A percentile compares a stretch with the other conserved stretches of the same genome.
Evolutionary conservation across 2,329 filamentous ascomycete species (phyloP).

Genomic region (Pyrenophora teres): DNA sequence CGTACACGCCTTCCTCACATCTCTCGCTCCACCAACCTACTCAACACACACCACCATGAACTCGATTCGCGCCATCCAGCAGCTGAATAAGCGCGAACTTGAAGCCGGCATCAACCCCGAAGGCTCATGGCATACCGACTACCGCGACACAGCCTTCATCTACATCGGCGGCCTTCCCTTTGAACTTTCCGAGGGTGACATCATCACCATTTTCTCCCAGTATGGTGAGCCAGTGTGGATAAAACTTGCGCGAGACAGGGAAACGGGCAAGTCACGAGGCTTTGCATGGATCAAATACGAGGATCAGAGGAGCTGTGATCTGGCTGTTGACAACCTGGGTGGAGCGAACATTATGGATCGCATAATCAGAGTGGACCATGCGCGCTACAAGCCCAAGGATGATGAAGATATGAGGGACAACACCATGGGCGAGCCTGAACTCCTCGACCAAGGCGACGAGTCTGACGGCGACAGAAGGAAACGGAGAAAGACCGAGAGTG

Average conservation of each 20-base stretch:
- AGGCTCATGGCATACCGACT: constrained; percentile 96
- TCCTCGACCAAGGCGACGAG: constrained; percentile 39
- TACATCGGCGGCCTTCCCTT: constrained; percentile 95
- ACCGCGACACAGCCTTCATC: constrained; percentile 94
- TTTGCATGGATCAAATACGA: constrained; percentile 99
- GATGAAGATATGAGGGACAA: constrained; percentile 70
- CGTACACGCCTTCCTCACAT: constrained; percentile 1
- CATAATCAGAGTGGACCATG: constrained; percentile 86
- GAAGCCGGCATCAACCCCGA: constrained; percentile 83
- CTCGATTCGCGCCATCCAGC: constrained; percentile 87
- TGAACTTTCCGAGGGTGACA: constrained; percentile 91
- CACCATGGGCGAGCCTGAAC: constrained; percentile 56
- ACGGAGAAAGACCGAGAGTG: constrained; percentile 53
- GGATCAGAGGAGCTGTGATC: constrained; percentile 91
- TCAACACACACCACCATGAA: constrained; percentile 69
- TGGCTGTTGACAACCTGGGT: constrained; percentile 94
- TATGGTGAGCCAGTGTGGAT: constrained; percentile 94
- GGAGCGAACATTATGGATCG: constrained; percentile 83
- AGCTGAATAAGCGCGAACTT: constrained; percentile 92
- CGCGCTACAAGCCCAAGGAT: constrained; percentile 85
- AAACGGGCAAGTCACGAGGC: constrained; percentile 91
- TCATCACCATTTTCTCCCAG: constrained; percentile 96
- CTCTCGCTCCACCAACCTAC: not conserved
- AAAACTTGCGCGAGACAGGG: constrained; percentile 90
- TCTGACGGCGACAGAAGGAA: constrained; percentile 55